Base-by-base conservation (phyloP, 176 grass and related monocot genomes). In the Aegilops longissima region DNA sequence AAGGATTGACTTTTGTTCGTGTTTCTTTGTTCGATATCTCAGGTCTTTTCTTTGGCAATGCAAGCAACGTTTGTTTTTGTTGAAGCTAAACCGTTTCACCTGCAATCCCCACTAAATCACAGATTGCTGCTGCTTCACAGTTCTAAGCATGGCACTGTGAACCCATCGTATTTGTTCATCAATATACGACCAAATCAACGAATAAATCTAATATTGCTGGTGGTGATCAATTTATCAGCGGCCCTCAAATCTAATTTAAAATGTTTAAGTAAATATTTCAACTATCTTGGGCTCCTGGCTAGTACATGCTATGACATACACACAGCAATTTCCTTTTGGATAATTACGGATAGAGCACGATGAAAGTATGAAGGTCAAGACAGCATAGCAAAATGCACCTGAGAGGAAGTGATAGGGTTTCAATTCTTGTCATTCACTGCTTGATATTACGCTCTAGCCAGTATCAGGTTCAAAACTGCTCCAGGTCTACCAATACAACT, bases 391-490 rank as follows among this genome's bases (percentile, higher is more conserved):
- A 4, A 29, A 31, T 16, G 24, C 40, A 66, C 27, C 23, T 12
- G 14, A 71, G 44, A 29, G 39, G 34, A 44, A 9, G 45, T 34
- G 34, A 64, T 47, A 63, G 17, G 12, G 11, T 61, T 2, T 2
- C 0, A 49, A 49, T 76, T 12, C 58, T 45, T 70, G 12, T 81
- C 21, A 90, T 21, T 58, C 2, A 3, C 70, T 76, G 2, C 51
- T 62, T 54, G 29, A 81, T 12, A 12, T 47, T 35, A 85, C 6
- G 70, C 30, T 69, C 70, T 12, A 77, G 1, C 59, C 13, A 5
- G 34, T 76, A 40, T 77, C 73, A 23, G 49, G 78, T 86, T 77
- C 51, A 69, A 82, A 66, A 58, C 3, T 17, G 18, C 73, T 76
- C 25, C 77, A 77, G 36, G 79, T 63, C 30, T 66, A 70, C 27